These are phyloP conservation scores for Lentinula boryana DNA, from an alignment of 768 basidiomycete genomes.

Conservation along the genomic window DNA sequence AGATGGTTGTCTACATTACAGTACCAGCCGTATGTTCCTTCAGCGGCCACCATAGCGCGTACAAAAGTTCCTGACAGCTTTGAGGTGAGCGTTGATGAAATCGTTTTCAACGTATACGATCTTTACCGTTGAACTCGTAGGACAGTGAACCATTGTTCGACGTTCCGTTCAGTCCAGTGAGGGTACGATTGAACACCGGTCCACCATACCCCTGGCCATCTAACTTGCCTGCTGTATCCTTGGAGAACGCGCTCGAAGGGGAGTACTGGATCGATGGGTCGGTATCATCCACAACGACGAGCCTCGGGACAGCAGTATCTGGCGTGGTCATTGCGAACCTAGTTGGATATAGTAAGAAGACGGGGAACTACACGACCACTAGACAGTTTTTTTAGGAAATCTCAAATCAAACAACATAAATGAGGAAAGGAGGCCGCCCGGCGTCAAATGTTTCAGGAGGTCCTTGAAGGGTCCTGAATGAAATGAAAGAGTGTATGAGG, in stretches of 20 bases:
- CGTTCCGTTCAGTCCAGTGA: background rate
- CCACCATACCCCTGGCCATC: background rate
- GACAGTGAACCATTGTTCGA: background rate
- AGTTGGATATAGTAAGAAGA: background rate
- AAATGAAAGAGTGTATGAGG: background rate
- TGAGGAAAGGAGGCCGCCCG: background rate
- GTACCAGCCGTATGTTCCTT: background rate
- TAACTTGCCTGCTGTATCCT: background rate
- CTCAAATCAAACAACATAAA: background rate
- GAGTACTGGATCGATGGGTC: background rate
- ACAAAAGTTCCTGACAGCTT: background rate
- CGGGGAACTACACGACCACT: no score
- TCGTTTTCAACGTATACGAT: background rate
- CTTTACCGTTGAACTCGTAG: background rate
- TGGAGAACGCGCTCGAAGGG: background rate
- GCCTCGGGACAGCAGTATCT: background rate
- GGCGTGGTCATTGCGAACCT: background rate
- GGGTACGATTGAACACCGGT: background rate
- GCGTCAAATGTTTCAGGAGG: background rate
- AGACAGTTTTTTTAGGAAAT: background rate
- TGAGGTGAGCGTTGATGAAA: background rate
- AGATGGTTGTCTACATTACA: background rate
- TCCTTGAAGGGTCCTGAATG: background rate
- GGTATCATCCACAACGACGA: slow-evolving; percentile 5
- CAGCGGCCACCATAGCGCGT: background rate